These are phyloP conservation scores for Candida parachauliodes DNA, from an alignment of 805 yeast species.

Conservation along the genomic window DNA sequence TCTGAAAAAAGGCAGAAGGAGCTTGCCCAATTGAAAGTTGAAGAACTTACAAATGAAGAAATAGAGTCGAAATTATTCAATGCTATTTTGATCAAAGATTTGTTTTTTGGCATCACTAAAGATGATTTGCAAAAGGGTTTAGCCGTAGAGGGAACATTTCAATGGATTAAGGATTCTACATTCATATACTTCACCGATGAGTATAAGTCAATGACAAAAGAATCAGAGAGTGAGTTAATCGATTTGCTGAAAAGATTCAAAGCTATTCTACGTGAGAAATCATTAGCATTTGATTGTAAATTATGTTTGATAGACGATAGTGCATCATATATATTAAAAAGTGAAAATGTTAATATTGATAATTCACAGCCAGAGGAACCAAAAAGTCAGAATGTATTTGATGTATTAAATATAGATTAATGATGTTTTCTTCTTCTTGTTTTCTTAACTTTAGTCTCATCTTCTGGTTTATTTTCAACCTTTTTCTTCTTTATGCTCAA, in stretches of 20 bases:
- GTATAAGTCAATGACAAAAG: constrained; percentile 28
- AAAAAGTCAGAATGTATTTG: constrained; percentile 8
- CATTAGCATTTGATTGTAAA: constrained; percentile 48
- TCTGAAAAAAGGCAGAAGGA: constrained; percentile 19
- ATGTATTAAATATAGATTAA: constrained; percentile 4
- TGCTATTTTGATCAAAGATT: constrained; percentile 51
- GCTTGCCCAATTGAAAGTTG: constrained; percentile 17
- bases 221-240: constrained; percentile 42
- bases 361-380: not conserved
- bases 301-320: constrained; percentile 40
- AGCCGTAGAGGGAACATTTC: constrained; percentile 18
- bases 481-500: constrained; percentile 80
- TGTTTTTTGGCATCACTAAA: constrained; percentile 50
- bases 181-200: constrained; percentile 39
- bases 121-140: constrained; percentile 39
- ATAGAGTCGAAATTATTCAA: constrained; percentile 41
- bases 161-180: constrained; percentile 39
- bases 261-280: constrained; percentile 30
- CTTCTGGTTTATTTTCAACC: constrained; percentile 12
- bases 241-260: constrained; percentile 34
- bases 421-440: constrained; percentile 21
- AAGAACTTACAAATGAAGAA: constrained; percentile 18
- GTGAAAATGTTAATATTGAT: constrained; percentile 10
- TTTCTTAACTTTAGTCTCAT: constrained; percentile 9
- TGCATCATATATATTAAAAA: constrained; percentile 16